phyloP scores from a whole-genome alignment of 495 filamentous ascomycete species.

The Haplographium delicatum region DNA sequence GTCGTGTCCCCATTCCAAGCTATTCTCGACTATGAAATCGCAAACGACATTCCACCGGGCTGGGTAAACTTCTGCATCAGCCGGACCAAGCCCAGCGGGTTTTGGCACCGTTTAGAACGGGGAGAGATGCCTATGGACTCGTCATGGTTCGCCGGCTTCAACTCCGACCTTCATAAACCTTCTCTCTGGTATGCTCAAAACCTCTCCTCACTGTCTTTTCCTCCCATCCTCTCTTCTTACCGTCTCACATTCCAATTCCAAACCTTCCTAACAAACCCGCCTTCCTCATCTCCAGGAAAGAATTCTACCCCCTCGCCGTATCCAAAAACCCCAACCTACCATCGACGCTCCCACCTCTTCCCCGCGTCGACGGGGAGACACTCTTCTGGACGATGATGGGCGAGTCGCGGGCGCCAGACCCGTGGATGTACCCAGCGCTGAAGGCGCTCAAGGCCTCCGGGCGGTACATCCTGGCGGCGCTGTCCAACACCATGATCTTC shows the following conservation, averaged over 20 bases:
- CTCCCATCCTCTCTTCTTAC: too few relatives aligned
- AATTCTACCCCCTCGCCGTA: slow-evolving; percentile 17
- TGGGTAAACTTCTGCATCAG: slow-evolving; percentile 92
- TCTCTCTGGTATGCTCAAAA: slow-evolving; percentile 60
- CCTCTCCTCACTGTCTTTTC: too few relatives aligned
- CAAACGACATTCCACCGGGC: slow-evolving; percentile 68
- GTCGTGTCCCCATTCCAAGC: slow-evolving; percentile 88
- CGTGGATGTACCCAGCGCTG: slow-evolving; percentile 84
- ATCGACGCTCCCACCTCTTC: slow-evolving; percentile 52
- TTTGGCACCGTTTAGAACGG: slow-evolving; percentile 80
- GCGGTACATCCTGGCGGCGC: slow-evolving; percentile 67
- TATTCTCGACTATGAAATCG: slow-evolving; percentile 81
- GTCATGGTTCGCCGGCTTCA: slow-evolving; percentile 73
- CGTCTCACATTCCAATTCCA: too few relatives aligned
- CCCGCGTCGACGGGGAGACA: slow-evolving; percentile 68
- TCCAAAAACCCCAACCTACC: slow-evolving; percentile 11
- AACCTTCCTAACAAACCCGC: too few relatives aligned
- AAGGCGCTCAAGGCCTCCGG: slow-evolving; percentile 56
- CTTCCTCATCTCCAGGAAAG: too few relatives aligned
- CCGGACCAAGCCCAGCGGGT: slow-evolving; percentile 67
- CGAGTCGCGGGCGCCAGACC: slow-evolving; percentile 63
- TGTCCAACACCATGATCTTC: slow-evolving; percentile 86
- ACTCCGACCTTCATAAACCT: slow-evolving; percentile 60
- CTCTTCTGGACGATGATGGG: slow-evolving; percentile 95
- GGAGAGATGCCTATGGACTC: slow-evolving; percentile 68